A percentile compares a stretch with the other conserved stretches of the same genome.
Evolutionary conservation across 208 protist species (phyloP).

Genomic region (Angomonas deanei): DNA sequence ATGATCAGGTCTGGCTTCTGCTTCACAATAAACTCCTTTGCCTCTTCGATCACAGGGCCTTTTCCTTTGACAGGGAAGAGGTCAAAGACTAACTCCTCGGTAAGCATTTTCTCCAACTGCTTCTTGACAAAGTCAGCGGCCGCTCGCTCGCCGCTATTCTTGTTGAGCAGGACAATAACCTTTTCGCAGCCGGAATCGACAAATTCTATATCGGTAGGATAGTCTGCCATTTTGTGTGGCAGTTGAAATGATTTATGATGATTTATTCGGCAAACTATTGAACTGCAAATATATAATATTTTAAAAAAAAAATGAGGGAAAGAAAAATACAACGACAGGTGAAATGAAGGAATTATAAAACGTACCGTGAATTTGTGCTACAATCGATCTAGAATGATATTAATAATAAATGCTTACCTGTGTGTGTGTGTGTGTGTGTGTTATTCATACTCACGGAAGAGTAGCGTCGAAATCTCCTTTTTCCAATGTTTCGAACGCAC

Average conservation of each 20-base stretch:
- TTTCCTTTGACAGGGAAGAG: conserved; percentile 30
- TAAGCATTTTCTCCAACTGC: conserved; percentile 17
- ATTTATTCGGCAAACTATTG: too few species aligned
- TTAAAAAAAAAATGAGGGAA: too few species aligned
- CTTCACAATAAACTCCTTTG: conserved; percentile 30
- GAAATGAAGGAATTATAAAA: too few species aligned
- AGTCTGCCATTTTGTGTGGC: neutral
- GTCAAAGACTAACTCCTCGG: conserved; percentile 34
- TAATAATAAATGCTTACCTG: too few species aligned
- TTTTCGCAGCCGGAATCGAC: neutral
- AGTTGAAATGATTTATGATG: too few species aligned
- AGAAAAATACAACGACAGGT: too few species aligned
- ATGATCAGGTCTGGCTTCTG: conserved; percentile 35
- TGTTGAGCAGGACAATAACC: conserved; percentile 22
- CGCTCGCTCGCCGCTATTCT: conserved; percentile 38
- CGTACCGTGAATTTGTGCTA: too few species aligned
- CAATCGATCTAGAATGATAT: too few species aligned
- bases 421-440: neutral
- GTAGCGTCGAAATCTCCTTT: conserved; percentile 33
- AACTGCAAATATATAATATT: too few species aligned
- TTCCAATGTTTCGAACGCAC: conserved; percentile 80
- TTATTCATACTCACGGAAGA: conserved; percentile 48
- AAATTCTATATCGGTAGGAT: neutral
- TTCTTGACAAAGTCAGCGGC: conserved; percentile 39
- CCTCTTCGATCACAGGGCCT: conserved; percentile 32